phyloP scores from a whole-genome alignment of 2,329 filamentous ascomycete species.

The Xylaria arbuscula region DNA sequence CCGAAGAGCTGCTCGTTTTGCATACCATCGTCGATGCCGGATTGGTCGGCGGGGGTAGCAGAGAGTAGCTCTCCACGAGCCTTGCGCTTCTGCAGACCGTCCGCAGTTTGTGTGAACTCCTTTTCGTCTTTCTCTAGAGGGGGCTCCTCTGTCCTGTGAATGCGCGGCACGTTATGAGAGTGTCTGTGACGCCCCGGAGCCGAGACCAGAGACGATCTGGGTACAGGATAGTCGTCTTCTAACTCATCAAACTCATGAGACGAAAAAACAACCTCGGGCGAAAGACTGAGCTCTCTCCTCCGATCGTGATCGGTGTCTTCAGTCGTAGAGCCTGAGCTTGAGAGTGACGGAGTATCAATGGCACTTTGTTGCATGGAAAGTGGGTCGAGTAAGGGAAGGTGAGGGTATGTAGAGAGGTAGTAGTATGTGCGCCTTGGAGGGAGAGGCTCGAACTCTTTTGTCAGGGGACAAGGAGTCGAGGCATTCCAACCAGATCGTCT shows the following conservation, averaged over 20 bases:
- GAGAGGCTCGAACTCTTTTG: conserved; percentile 90
- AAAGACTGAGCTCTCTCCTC: conserved; percentile 80
- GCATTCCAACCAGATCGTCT: conserved; percentile 86
- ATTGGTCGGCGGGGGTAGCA: conserved; percentile 51
- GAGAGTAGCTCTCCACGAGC: conserved; percentile 60
- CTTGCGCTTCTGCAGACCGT: conserved; percentile 78
- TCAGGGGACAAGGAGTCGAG: conserved; percentile 83
- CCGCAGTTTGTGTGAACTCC: conserved; percentile 96
- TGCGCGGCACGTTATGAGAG: conserved; percentile 61
- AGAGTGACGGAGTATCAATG: conserved; percentile 86
- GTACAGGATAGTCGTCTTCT: conserved; percentile 69
- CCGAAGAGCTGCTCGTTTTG: conserved; percentile 67
- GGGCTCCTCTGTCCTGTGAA: conserved; percentile 81
- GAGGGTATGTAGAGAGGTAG: conserved; percentile 89
- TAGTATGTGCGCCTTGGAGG: conserved; percentile 97
- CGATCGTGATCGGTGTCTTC: conserved; percentile 78
- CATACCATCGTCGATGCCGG: conserved; percentile 56
- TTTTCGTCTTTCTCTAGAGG: conserved; percentile 94
- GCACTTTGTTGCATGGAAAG: conserved; percentile 60
- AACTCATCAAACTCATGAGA: conserved; percentile 85
- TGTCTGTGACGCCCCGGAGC: conserved; percentile 52
- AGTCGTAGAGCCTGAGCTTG: conserved; percentile 72
- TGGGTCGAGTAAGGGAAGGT: conserved; percentile 80
- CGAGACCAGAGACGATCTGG: conserved; percentile 71
- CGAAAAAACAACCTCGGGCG: conserved; percentile 92